Conservation (phyloP, 768 basidiomycete genomes). For the Tricholoma flavovirens region DNA sequence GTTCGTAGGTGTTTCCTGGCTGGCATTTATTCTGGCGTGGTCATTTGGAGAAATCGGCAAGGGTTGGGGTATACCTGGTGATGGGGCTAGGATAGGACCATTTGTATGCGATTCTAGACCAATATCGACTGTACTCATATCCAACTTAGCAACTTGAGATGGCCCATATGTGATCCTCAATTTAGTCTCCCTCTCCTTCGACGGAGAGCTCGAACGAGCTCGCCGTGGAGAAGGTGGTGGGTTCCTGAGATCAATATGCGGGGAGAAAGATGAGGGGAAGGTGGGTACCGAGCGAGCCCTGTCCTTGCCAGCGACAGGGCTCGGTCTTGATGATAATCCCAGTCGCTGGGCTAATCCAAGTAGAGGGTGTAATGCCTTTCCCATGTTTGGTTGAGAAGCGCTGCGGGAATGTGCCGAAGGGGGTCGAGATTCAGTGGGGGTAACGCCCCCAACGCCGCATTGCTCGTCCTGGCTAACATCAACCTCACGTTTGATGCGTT, state of each 20-base stretch:
- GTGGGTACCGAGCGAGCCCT: slow-evolving; percentile 45
- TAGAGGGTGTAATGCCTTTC: slow-evolving; percentile 19
- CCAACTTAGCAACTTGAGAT: slow-evolving; percentile 7
- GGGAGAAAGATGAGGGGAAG: slow-evolving; percentile 25
- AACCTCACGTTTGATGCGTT: slow-evolving; percentile 31
- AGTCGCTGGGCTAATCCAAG: slow-evolving; percentile 14
- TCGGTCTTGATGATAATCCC: slow-evolving; percentile 13
- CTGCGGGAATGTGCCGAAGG: slow-evolving; percentile 26
- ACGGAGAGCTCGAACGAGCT: slow-evolving; percentile 36
- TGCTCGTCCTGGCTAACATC: slow-evolving; percentile 8
- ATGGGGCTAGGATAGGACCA: slow-evolving; percentile 2
- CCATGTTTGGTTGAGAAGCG: slow-evolving; percentile 28
- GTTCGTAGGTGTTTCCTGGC: not conserved
- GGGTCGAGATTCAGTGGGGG: slow-evolving; percentile 8
- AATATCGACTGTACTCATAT: slow-evolving; percentile 17
- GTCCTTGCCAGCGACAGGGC: slow-evolving; percentile 19
- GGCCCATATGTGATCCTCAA: slow-evolving; percentile 24
- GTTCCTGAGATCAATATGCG: slow-evolving; percentile 39
- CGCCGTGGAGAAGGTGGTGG: slow-evolving; percentile 37
- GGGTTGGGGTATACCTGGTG: not conserved
- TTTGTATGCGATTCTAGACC: slow-evolving; percentile 20
- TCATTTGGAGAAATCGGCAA: not conserved
- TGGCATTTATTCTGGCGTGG: not conserved
- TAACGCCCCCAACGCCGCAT: slow-evolving; percentile 11
- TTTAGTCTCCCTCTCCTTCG: slow-evolving; percentile 33